Evolutionary conservation across 495 filamentous ascomycete species (phyloP).

Genomic region (Jackrogersella minutella): DNA sequence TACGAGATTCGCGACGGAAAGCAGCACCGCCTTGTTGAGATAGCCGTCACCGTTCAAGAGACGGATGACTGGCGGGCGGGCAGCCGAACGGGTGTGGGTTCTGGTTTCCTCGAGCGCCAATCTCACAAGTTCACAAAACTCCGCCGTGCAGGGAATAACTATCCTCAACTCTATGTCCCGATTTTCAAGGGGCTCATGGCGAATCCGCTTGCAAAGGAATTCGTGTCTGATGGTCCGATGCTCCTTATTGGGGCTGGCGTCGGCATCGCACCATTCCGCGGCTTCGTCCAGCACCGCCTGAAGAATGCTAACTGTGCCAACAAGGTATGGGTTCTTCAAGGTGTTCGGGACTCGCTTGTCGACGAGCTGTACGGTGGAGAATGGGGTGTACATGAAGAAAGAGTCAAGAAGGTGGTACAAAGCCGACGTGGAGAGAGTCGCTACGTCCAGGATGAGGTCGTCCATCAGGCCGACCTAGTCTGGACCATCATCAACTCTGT

Average conservation of each 20-base stretch:
- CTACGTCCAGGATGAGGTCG: conserved; percentile 89
- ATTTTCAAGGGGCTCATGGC: conserved; percentile 99
- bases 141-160: conserved; percentile 62
- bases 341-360: conserved; percentile 88
- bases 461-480: conserved; percentile 88
- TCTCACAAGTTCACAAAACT: conserved; percentile 73
- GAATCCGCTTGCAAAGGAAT: conserved; percentile 90
- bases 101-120: conserved; percentile 85
- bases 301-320: conserved; percentile 97
- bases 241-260: conserved; percentile 96
- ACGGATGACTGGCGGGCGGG: conserved; percentile 78
- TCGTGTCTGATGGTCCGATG: conserved; percentile 93
- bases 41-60: conserved; percentile 94
- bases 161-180: conserved; percentile 75
- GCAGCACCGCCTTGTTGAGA: conserved; percentile 85
- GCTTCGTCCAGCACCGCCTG: conserved; percentile 93
- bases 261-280: conserved; percentile 94
- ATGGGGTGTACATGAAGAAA: conserved; percentile 90
- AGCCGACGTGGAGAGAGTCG: conserved; percentile 77
- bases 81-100: conserved; percentile 72
- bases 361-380: conserved; percentile 97
- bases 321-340: conserved; percentile 99
- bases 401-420: conserved; percentile 94
- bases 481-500: conserved; percentile 96
- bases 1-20: conserved; percentile 70